Conservation (phyloP, 345 rosid genomes). For the Corchorus capsularis region DNA sequence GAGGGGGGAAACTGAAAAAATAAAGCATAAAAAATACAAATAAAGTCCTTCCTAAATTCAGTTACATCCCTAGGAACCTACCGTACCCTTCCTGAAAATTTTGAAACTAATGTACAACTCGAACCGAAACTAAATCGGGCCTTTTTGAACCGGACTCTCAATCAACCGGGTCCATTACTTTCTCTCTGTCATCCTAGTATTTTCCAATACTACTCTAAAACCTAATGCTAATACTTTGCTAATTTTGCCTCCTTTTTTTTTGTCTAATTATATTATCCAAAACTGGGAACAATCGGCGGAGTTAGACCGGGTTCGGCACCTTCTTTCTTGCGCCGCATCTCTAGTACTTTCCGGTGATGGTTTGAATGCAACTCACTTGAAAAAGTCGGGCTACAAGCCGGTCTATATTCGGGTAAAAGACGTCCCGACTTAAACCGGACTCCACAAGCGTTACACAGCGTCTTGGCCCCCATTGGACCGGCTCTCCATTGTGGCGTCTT, state of each 20-base stretch:
- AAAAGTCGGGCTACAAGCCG: constrained; percentile 92
- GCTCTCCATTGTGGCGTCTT: constrained; percentile 96
- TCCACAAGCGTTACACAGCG: constrained; percentile 92
- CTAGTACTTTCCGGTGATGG: constrained; percentile 86
- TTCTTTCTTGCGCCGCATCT: constrained; percentile 72
- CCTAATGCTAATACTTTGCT: not conserved
- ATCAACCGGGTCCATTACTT: constrained; percentile 29
- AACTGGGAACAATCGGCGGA: constrained; percentile 49
- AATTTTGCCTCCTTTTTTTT: not conserved
- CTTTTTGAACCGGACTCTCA: constrained; percentile 20
- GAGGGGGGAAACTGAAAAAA: not conserved
- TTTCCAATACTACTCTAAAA: not conserved
- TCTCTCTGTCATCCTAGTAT: constrained; percentile 10
- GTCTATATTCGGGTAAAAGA: constrained; percentile 83
- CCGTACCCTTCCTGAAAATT: constrained; percentile 33
- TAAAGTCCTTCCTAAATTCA: constrained; percentile 31
- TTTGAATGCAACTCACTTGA: constrained; percentile 78
- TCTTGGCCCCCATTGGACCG: constrained; percentile 89
- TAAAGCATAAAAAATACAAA: constrained; percentile 1
- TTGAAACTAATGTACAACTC: constrained; percentile 28
- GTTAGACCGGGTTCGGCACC: constrained; percentile 35
- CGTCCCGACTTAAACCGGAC: constrained; percentile 93
- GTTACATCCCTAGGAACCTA: constrained; percentile 39
- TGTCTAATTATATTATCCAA: constrained; percentile 33
- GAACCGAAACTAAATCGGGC: constrained; percentile 16